These are phyloP conservation scores for Aspergillus homomorphus DNA, from an alignment of 495 filamentous ascomycete species.

Conservation along the genomic window DNA sequence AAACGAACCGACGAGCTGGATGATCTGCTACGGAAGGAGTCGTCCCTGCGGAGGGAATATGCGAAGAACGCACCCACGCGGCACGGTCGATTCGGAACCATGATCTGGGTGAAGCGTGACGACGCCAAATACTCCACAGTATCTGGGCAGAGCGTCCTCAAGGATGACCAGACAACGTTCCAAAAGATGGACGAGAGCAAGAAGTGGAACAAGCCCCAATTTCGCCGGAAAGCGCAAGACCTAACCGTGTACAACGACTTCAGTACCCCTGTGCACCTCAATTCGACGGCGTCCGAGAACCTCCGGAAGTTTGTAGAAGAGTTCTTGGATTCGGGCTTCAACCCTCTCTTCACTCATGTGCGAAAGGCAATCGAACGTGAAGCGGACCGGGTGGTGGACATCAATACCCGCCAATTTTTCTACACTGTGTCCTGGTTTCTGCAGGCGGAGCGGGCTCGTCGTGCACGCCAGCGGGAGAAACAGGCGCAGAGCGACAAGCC, in stretches of 20 bases:
- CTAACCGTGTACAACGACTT: constrained; percentile 67
- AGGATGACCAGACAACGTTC: constrained; percentile 67
- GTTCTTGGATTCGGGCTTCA: constrained; percentile 93
- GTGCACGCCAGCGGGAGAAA: constrained; percentile 51
- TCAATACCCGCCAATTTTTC: constrained; percentile 80
- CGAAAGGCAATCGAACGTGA: constrained; percentile 89
- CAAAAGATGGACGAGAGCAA: constrained; percentile 89
- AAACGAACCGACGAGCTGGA: constrained; percentile 71
- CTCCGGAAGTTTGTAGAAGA: constrained; percentile 84
- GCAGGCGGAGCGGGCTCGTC: constrained; percentile 76
- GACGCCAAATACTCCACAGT: constrained; percentile 78
- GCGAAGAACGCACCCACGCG: constrained; percentile 77
- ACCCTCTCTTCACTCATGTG: constrained; percentile 83
- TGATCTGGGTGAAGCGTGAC: constrained; percentile 92
- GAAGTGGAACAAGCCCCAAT: constrained; percentile 78
- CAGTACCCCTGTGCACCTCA: constrained; percentile 66
- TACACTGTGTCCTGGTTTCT: constrained; percentile 95
- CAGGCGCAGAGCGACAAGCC: constrained; percentile 33
- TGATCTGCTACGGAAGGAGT: constrained; percentile 72
- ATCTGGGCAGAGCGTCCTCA: constrained; percentile 79
- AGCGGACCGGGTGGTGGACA: constrained; percentile 71
- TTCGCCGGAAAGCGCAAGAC: constrained; percentile 59
- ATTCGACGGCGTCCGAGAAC: constrained; percentile 63
- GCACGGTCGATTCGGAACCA: constrained; percentile 93
- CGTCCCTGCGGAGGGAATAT: constrained; percentile 72